Evolutionary conservation across 352 stramenopile species (phyloP), one percentile per base, ranked within the genome.

Genomic region (Phytophthora cryptogea): DNA sequence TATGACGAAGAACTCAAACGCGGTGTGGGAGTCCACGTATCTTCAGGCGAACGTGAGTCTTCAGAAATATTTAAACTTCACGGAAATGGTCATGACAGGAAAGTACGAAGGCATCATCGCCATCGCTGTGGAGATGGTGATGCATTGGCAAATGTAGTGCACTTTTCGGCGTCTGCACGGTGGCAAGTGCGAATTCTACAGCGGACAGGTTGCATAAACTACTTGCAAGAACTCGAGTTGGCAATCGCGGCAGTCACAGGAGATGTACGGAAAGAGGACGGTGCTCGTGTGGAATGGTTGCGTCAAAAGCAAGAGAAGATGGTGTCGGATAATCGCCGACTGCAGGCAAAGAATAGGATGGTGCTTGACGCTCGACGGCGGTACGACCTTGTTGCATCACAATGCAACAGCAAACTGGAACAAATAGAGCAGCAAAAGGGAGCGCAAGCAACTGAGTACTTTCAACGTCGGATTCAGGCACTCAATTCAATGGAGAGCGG

Each of bases 111-210:
- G 3, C 30, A 28, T 39, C 62, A 43, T 27, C 54, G 27, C 41
- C 20, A 1, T 16, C 8, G 37, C 39, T 48, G 16, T n/a, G 9
- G 9, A 10, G 36, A 14, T 20, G 39, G 28, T 33, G 30, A 5
- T 45, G 36, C 30, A 32, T 27, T 49, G 13, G 17, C 43, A 10
- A 54, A 58, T 41, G 23, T 56, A 20, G 40, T 39, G 9, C 49
- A 52, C 6, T 42, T 66, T n/a, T 59, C 62, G 13, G 43, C 33
- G 0, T 66, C 42, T 42, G 62, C 62, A 14, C 48, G 62, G 14
- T 89, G 79, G 79, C 79, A 89, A 66, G 72, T 87, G 39, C 76
- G 79, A 2, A 58, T 87, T 33, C 52, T 89, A 27, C 66, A 74
- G 43, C 79, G 73, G 9, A 47, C 37, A 20, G 50, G 62, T 33